Evolutionary conservation across 345 rosid species (phyloP), one percentile per base, ranked within the genome.

Genomic region (Ceriops tagal): DNA sequence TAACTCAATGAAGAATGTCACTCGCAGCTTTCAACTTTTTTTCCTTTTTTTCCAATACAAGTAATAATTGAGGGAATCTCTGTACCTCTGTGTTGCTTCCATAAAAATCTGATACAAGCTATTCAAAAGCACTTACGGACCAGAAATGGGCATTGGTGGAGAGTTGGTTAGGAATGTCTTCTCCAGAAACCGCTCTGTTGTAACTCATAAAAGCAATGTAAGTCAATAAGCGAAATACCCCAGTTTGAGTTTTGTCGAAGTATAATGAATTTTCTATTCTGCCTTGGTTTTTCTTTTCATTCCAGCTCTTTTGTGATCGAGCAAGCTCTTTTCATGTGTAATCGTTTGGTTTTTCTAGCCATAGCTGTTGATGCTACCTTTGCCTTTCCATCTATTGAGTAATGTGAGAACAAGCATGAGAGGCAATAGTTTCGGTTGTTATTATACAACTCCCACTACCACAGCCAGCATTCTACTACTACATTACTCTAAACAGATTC

Each of bases 101-200:
- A 28, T 76, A 78, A 75, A 82, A 82, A 69, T 39, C 74, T 65
- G 65, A 52, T 64, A 58, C 73, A 69, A 26, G 77, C 66, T 64
- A 58, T 53, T 70, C 52, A 65, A 69, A 37, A 35, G 62, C 39
- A 47, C 37, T 67, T 61, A 51, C 43, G 59, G 24, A 59, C 53
- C 53, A 53, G 62, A 83, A 74, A 92, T 93, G 98, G 98, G 98
- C 31, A 86, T 90, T 66, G 83, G 88, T 52, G 85, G 88, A 73
- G 92, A 81, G 79, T 53, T 88, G 35, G 91, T 87, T 46, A 87
- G 77, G 81, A 84, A 83, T 64, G 85, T 88, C 73, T 86, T 90
- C 87, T 86, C 87, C 35, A 86, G 87, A 73, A 83, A 75, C 83
- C 78, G 84, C 55, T 81, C 89, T 58, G 62, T 67, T 67, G 74